Evolutionary conservation across 345 rosid species (phyloP).

Genomic region (Gossypium sturtianum): DNA sequence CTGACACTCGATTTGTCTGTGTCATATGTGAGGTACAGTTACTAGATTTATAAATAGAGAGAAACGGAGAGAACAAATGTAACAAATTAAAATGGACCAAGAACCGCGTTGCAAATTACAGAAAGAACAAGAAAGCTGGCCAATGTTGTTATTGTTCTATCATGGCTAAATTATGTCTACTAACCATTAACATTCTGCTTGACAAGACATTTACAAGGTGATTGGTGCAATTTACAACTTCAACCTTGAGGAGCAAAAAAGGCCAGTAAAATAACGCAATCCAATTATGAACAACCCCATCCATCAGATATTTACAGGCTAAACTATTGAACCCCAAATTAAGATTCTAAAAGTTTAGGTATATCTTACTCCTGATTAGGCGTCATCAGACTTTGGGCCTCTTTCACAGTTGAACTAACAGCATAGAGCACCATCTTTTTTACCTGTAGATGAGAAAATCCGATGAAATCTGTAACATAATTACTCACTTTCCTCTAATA

Average conservation of each 20-base stretch:
- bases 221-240: neutral
- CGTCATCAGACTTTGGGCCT: constrained; percentile 25
- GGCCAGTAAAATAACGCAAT: neutral
- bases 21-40: too few species aligned
- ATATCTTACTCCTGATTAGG: neutral
- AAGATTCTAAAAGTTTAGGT: too few species aligned
- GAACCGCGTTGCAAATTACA: neutral
- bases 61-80: neutral
- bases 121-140: too few species aligned
- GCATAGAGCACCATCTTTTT: constrained; percentile 52
- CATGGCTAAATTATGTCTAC: neutral
- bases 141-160: too few species aligned
- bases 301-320: neutral
- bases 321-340: neutral
- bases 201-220: too few species aligned
- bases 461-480: neutral
- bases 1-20: too few species aligned
- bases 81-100: neutral
- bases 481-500: neutral
- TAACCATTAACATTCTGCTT: neutral
- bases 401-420: constrained; percentile 30
- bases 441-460: constrained; percentile 24
- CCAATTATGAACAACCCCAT: neutral
- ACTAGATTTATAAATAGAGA: too few species aligned
- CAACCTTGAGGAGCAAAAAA: neutral